A percentile compares a stretch with the other conserved stretches of the same genome.
These are phyloP conservation scores for Nakazawaea peltata DNA, from an alignment of 805 yeast genomes.

Conservation along the genomic window DNA sequence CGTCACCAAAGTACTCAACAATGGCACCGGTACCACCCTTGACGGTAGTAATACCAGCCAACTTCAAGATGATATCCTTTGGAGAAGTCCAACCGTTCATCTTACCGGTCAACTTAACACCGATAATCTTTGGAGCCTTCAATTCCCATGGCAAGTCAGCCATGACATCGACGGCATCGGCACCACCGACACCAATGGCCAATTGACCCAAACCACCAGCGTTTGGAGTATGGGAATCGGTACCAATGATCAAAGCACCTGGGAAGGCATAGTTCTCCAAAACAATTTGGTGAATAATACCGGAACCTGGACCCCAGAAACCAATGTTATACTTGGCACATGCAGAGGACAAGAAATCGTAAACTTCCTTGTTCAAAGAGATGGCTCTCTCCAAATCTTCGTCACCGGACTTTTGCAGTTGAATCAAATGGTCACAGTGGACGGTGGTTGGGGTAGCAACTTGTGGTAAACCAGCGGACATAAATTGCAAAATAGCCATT, in stretches of 20 bases:
- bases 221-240: slow-evolving; percentile 98
- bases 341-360: slow-evolving; percentile 87
- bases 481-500: slow-evolving; percentile 96
- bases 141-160: slow-evolving; percentile 98
- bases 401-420: slow-evolving; percentile 90
- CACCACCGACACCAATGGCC: slow-evolving; percentile 99
- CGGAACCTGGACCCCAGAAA: slow-evolving; percentile 99
- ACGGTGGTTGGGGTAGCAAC: slow-evolving; percentile 94
- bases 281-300: slow-evolving; percentile 96
- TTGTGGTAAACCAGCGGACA: slow-evolving; percentile 86
- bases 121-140: slow-evolving; percentile 92
- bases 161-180: slow-evolving; percentile 97
- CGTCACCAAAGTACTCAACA: slow-evolving; percentile 95
- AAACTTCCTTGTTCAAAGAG: slow-evolving; percentile 87
- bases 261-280: slow-evolving; percentile 96
- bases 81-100: slow-evolving; percentile 95
- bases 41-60: slow-evolving; percentile 90
- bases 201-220: slow-evolving; percentile 99
- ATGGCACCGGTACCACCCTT: slow-evolving; percentile 98
- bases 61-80: slow-evolving; percentile 87
- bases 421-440: slow-evolving; percentile 97
- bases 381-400: slow-evolving; percentile 76
- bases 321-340: slow-evolving; percentile 94
- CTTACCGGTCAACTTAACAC: slow-evolving; percentile 87
- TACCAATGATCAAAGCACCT: slow-evolving; percentile 94